phyloP scores from a whole-genome alignment of 129 eudicot genomes.

The Centrapalus pauciflorus region DNA sequence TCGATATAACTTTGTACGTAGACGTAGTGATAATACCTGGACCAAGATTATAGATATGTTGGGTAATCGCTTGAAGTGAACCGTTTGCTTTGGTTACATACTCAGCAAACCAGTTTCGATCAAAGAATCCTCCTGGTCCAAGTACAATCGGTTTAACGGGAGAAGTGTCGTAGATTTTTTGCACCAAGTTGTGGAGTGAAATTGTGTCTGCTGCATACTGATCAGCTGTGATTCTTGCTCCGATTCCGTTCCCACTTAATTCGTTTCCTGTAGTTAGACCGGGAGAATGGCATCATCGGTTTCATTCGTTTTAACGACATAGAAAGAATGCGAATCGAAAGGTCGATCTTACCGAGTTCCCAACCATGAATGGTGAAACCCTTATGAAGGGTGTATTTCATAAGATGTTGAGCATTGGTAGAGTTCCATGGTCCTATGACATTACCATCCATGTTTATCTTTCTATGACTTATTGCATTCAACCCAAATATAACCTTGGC shows the following conservation, averaged over 20 bases:
- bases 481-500: conserved; percentile 64
- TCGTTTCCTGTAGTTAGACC: conserved; percentile 56
- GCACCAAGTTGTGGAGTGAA: conserved; percentile 44
- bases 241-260: conserved; percentile 62
- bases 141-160: conserved; percentile 55
- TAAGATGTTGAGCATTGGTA: conserved; percentile 51
- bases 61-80: conserved; percentile 69
- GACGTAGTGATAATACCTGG: conserved; percentile 59
- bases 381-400: conserved; percentile 53
- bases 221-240: conserved; percentile 51
- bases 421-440: conserved; percentile 66
- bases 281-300: not conserved
- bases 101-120: conserved; percentile 50
- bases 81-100: conserved; percentile 37
- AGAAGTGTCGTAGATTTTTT: conserved; percentile 39
- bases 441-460: conserved; percentile 31
- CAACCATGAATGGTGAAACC: conserved; percentile 60
- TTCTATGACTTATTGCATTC: conserved; percentile 52
- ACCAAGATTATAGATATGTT: conserved; percentile 82
- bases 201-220: conserved; percentile 55
- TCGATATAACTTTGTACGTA: not conserved
- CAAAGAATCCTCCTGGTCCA: conserved; percentile 92
- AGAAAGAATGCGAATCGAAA: too few species aligned
- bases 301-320: too few species aligned
- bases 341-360: conserved; percentile 80